A percentile compares a stretch with the other conserved stretches of the same genome.
These are phyloP conservation scores for Didymella glomerata DNA, from an alignment of 2,329 filamentous ascomycete genomes.

Conservation along the genomic window DNA sequence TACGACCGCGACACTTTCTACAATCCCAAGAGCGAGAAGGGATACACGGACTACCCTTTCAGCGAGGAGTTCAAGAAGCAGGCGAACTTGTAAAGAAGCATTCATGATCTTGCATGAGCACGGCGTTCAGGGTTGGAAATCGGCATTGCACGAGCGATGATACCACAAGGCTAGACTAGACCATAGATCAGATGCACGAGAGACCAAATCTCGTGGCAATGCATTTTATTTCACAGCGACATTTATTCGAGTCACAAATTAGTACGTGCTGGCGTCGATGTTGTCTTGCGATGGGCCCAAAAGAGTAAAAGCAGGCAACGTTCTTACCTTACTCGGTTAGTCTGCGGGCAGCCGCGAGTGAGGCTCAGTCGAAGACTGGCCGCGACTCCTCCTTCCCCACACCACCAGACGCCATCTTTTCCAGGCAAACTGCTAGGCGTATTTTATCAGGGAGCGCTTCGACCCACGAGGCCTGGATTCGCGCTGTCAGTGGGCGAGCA, in stretches of 20 bases:
- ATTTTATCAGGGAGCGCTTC: neutral
- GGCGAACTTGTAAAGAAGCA: conserved; percentile 5
- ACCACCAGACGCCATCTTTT: neutral
- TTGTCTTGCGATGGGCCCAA: neutral
- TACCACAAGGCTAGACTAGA: neutral
- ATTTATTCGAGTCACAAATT: neutral
- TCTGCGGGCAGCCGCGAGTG: neutral
- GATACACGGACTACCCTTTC: conserved; percentile 54
- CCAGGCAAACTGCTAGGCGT: neutral
- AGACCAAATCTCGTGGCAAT: neutral
- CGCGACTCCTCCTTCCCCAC: too few relatives aligned
- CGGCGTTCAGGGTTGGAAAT: conserved; percentile 10
- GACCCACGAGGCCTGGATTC: neutral
- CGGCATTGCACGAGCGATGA: neutral
- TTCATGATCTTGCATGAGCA: conserved; percentile 6
- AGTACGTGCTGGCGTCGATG: neutral
- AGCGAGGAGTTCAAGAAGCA: conserved; percentile 29
- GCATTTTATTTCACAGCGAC: neutral
- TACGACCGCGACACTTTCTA: conserved; percentile 61
- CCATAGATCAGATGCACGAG: neutral
- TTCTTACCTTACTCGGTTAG: neutral
- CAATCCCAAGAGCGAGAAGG: conserved; percentile 41
- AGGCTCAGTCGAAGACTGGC: neutral
- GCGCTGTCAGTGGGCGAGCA: neutral
- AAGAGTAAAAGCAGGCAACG: neutral